These are phyloP conservation scores for Picochlorum sp. DNA, from an alignment of 139 green algal species.

Conservation along the genomic window DNA sequence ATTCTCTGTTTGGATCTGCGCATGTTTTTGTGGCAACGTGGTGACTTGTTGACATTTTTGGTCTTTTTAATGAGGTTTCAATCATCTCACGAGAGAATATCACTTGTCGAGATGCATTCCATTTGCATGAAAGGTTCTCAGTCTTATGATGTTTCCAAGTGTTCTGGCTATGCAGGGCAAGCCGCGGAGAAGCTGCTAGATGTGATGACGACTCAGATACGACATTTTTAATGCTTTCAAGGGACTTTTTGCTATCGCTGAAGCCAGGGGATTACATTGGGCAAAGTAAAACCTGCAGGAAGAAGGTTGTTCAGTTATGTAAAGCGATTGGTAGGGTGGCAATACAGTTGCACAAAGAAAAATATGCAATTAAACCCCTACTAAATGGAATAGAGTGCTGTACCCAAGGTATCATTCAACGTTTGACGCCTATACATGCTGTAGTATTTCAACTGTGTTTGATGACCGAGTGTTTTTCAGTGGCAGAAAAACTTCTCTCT, in stretches of 20 bases:
- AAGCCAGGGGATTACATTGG: background rate
- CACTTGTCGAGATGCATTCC: no score
- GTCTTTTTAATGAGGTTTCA: no score
- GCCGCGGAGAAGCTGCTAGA: no score
- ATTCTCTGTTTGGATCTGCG: no score
- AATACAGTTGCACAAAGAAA: background rate
- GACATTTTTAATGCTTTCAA: background rate
- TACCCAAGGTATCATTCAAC: background rate
- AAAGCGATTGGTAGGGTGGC: background rate
- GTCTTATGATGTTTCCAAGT: no score
- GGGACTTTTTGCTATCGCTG: background rate
- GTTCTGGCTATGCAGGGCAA: no score
- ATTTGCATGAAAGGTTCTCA: no score
- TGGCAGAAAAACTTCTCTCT: constrained; percentile 37
- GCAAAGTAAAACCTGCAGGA: background rate
- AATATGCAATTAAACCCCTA: background rate
- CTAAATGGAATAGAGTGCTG: background rate
- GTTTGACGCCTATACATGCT: constrained; percentile 59
- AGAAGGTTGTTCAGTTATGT: background rate
- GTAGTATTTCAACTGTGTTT: constrained; percentile 73
- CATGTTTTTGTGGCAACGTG: no score
- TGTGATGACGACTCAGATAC: background rate
- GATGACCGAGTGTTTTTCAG: constrained; percentile 59
- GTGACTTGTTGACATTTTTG: no score
- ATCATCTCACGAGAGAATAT: no score